These are phyloP conservation scores for Neolecta irregularis DNA, from an alignment of 1,139 yeast species.

Conservation along the genomic window DNA sequence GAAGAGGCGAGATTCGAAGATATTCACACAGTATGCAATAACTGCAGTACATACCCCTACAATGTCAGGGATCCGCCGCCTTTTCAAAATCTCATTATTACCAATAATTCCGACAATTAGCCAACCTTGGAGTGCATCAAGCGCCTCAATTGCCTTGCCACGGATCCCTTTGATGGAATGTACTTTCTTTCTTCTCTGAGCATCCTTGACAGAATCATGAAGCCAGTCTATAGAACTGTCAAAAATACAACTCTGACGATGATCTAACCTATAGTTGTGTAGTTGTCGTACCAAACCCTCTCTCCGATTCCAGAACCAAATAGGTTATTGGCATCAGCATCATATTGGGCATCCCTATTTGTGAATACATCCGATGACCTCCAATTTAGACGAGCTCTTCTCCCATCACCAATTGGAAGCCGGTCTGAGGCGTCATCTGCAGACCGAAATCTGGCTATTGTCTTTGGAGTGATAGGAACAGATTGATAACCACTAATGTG, in stretches of 20 bases:
- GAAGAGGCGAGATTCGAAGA: conserved; percentile 35
- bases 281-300: conserved; percentile 38
- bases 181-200: conserved; percentile 32
- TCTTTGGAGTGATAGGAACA: no score
- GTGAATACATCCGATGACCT: no score
- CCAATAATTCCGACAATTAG: conserved; percentile 32
- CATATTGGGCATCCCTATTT: no score
- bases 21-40: conserved; percentile 39
- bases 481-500: no score
- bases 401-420: no score
- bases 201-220: conserved; percentile 35
- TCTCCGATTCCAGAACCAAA: no score
- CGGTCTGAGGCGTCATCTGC: no score
- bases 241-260: background rate
- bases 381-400: no score
- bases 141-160: conserved; percentile 23
- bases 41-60: conserved; percentile 34
- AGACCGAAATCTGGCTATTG: no score
- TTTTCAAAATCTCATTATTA: conserved; percentile 1
- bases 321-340: no score
- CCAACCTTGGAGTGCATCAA: conserved; percentile 34
- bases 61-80: conserved; percentile 4
- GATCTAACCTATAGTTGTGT: conserved; percentile 34
- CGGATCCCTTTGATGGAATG: conserved; percentile 24
- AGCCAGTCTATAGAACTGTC: conserved; percentile 35